phyloP scores from a whole-genome alignment of 768 basidiomycete genomes.

The Candolleomyces efflorescens region DNA sequence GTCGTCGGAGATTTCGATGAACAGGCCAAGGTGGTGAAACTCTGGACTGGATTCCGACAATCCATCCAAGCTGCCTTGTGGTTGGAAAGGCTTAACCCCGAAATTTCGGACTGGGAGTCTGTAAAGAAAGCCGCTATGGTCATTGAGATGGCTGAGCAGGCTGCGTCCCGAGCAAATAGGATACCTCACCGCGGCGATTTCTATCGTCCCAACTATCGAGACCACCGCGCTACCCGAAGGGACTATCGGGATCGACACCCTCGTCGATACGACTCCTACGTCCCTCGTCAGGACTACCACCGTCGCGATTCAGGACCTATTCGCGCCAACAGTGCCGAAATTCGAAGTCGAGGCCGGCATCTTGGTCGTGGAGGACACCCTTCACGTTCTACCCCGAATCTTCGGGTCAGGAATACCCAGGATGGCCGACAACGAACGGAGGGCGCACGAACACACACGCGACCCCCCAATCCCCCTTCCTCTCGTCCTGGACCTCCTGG shows the following conservation, averaged over 20 bases:
- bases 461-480: too few relatives aligned
- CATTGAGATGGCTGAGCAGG: neutral
- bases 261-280: too few relatives aligned
- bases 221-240: neutral
- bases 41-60: neutral
- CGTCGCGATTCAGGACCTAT: too few relatives aligned
- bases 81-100: neutral
- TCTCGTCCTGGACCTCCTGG: too few relatives aligned
- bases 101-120: neutral
- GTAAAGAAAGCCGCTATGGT: neutral
- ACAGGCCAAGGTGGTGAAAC: neutral
- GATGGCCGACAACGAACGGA: too few relatives aligned
- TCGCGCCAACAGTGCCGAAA: too few relatives aligned
- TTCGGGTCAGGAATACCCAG: too few relatives aligned
- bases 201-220: neutral
- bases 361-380: too few relatives aligned
- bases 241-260: neutral
- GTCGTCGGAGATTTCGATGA: constrained; percentile 25
- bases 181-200: neutral
- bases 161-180: neutral
- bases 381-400: too few relatives aligned
- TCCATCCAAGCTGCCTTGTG: neutral
- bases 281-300: too few relatives aligned
- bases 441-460: too few relatives aligned
- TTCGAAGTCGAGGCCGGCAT: too few relatives aligned